Evolutionary conservation across 78 protist species (phyloP), one percentile per base, ranked within the genome.

Genomic region (Dictyostelium firmibasis): DNA sequence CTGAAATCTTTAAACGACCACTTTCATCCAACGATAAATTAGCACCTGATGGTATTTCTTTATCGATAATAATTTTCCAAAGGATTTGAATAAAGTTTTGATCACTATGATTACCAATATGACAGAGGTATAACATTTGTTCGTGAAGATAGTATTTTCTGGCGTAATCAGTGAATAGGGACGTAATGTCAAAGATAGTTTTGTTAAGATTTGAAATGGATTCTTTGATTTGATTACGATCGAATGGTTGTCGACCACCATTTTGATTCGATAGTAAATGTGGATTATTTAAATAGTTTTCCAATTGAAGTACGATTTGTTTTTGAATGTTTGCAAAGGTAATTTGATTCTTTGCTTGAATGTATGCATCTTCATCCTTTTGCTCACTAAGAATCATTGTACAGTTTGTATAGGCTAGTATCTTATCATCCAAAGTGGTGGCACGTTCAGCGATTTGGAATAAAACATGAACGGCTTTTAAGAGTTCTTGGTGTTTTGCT

Each of bases 21-120:
- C 4, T 25, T 18, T n/a, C 62, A 25, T 77, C 77, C 11, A n/a
- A 33, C 7, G 72, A 62, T n/a, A 9, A 20, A 83, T 23, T 85
- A 16, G 57, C 2, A 1, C 25, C 4, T 10, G 14, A 0, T 11
- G 60, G 85, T 9, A 82, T 35, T 2, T 62, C 86, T 29, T 88
- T 79, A 16, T 79, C 93, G 18, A 88, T 76, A 20, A 88, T 79
- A n/a, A 88, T 88, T 53, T 88, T 79, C 93, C 93, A 88, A 14
- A 88, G 64, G 13, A 79, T 27, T 67, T 79, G 82, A 53, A 88
- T 69, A 43, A 88, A 88, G n/a, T 79, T 20, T 47, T 77, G 79
- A 31, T 88, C 93, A 64, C 81, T 75, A 18, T 88, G 93, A 23
- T 88, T 76, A 29, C 93, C 93, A 88, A 64, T 64, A 23, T 88